phyloP scores from a whole-genome alignment of 2,329 filamentous ascomycete species.

The Ceratocystis ficicola region DNA sequence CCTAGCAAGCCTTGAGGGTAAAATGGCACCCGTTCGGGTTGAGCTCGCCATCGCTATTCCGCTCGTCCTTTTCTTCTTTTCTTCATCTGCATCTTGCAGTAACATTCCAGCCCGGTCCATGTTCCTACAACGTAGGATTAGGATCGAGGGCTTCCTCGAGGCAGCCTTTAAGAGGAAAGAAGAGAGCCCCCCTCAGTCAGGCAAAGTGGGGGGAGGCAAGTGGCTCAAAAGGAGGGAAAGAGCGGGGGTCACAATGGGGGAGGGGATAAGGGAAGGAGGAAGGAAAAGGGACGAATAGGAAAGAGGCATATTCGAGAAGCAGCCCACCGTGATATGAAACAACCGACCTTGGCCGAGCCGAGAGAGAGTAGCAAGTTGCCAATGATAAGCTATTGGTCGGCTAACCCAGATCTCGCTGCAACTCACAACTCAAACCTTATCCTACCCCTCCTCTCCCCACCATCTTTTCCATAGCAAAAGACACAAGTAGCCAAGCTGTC shows the following conservation, averaged over 20 bases:
- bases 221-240: background rate
- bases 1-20: background rate
- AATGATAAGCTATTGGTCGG: background rate
- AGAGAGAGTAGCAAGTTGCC: background rate
- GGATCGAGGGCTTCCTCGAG: slow-evolving; percentile 3
- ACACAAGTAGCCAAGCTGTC: background rate
- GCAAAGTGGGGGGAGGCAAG: background rate
- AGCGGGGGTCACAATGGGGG: background rate
- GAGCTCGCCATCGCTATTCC: background rate
- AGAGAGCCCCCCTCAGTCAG: background rate
- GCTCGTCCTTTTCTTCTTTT: background rate
- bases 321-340: background rate
- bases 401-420: background rate
- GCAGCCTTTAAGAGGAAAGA: background rate
- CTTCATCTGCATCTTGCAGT: background rate
- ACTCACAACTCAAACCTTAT: background rate
- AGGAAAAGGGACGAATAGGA: background rate
- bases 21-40: background rate
- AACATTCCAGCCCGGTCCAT: slow-evolving; percentile 3
- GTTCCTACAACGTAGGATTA: slow-evolving; percentile 7
- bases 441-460: background rate
- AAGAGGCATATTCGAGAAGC: background rate
- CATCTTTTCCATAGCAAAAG: background rate
- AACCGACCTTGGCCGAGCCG: background rate
- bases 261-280: background rate